Evolutionary conservation across 257 asterid genomes (phyloP).

Genomic region (Knoxia roxburghii): DNA sequence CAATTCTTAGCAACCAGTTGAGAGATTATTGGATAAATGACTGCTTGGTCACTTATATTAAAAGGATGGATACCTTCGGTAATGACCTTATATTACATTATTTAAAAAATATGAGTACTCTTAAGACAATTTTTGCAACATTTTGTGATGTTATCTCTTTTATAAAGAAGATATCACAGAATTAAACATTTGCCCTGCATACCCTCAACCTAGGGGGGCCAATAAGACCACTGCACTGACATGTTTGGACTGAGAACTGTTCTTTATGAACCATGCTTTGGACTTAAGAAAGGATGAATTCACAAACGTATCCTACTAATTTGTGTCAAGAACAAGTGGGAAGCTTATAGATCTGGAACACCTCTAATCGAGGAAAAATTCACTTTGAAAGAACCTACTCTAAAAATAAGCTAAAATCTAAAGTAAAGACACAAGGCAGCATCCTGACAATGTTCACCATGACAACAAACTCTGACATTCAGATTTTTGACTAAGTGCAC

Average conservation of each 20-base stretch:
- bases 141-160: no score
- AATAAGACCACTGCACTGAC: no score
- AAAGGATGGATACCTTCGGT: no score
- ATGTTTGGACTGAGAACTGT: neutral
- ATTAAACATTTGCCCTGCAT: no score
- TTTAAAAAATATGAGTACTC: no score
- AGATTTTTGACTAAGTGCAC: neutral
- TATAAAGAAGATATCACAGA: no score
- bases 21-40: no score
- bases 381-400: neutral
- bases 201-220: no score
- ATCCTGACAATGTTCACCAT: neutral
- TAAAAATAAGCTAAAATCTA: neutral
- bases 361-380: neutral
- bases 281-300: neutral
- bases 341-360: conserved; percentile 1
- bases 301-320: neutral
- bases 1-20: no score
- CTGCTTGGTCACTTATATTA: no score
- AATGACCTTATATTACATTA: no score
- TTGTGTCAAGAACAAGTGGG: conserved; percentile 1
- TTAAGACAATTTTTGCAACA: no score
- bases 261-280: neutral
- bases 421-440: neutral
- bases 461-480: neutral